A percentile compares a stretch with the other conserved stretches of the same genome.
phyloP scores from a whole-genome alignment of 2,329 filamentous ascomycete species.

The Daldinia sp. region DNA sequence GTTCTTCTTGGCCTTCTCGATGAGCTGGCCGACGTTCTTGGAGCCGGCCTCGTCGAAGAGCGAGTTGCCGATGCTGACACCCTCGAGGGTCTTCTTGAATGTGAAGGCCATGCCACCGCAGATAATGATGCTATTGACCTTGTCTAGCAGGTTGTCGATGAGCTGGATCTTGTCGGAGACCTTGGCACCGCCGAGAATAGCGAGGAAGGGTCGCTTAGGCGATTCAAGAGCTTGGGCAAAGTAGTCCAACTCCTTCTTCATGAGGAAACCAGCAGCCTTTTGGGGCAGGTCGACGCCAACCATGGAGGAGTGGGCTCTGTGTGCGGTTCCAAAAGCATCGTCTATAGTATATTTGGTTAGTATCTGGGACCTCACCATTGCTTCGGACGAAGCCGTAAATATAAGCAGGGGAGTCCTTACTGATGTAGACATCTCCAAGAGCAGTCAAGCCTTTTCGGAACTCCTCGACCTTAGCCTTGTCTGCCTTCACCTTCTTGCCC shows the following conservation, averaged over 20 bases:
- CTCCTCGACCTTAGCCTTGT: conserved; percentile 89
- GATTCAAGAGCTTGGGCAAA: conserved; percentile 96
- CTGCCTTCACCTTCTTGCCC: conserved; percentile 98
- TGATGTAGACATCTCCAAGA: conserved; percentile 96
- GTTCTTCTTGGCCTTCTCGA: conserved; percentile 97
- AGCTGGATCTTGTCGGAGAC: conserved; percentile 99
- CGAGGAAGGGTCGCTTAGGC: conserved; percentile 95
- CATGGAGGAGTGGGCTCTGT: conserved; percentile 99
- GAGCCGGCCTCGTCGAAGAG: conserved; percentile 94
- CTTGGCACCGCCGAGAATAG: conserved; percentile 98
- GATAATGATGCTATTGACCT: conserved; percentile 96
- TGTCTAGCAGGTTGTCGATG: conserved; percentile 98
- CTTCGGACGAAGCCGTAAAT: not conserved
- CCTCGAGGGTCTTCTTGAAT: conserved; percentile 98
- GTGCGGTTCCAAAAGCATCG: conserved; percentile 97
- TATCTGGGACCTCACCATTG: not conserved
- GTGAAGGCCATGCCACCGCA: conserved; percentile 99
- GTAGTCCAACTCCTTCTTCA: conserved; percentile 99
- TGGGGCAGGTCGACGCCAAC: conserved; percentile 95
- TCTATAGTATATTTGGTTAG: conserved; percentile 65
- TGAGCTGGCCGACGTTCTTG: conserved; percentile 88
- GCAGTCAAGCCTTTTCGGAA: conserved; percentile 97
- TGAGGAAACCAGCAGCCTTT: conserved; percentile 97
- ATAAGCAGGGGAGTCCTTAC: conserved; percentile 65
- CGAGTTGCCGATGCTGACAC: conserved; percentile 87